Conservation (phyloP, 306 rosid genomes). For the Senna siamea region DNA sequence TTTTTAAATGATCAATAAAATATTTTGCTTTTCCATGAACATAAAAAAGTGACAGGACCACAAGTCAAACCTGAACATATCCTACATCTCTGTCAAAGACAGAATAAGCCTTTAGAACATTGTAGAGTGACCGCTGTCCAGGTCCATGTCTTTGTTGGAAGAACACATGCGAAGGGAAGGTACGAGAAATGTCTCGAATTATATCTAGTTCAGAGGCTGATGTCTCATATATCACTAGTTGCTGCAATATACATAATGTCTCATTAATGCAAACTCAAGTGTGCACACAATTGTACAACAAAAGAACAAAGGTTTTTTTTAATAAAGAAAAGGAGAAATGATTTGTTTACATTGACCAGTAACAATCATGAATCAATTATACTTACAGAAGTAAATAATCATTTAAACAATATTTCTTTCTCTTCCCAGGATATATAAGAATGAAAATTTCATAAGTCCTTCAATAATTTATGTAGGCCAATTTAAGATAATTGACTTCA, state of each 20-base stretch:
- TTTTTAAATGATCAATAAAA: conserved; percentile 44
- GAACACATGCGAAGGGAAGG: conserved; percentile 96
- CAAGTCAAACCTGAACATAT: conserved; percentile 87
- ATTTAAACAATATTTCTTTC: neutral
- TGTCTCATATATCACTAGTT: conserved; percentile 95
- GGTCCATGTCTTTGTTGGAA: conserved; percentile 99
- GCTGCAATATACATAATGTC: conserved; percentile 60
- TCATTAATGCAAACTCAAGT: conserved; percentile 38
- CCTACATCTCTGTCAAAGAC: conserved; percentile 97
- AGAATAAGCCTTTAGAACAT: conserved; percentile 93
- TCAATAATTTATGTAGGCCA: neutral
- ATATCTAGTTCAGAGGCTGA: conserved; percentile 96
- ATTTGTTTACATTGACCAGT: neutral
- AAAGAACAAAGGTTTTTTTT: neutral
- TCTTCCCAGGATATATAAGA: neutral
- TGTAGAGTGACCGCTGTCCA: conserved; percentile 97
- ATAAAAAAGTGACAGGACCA: conserved; percentile 24
- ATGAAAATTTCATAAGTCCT: neutral
- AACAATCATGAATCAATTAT: conserved; percentile 1
- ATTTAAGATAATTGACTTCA: neutral
- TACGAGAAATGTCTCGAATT: conserved; percentile 95
- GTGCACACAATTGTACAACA: neutral
- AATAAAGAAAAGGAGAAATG: neutral
- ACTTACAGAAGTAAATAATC: conserved; percentile 6
- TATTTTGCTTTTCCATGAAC: conserved; percentile 18